Evolutionary conservation across 306 rosid genomes (phyloP).

Genomic region (Prunus campanulata): DNA sequence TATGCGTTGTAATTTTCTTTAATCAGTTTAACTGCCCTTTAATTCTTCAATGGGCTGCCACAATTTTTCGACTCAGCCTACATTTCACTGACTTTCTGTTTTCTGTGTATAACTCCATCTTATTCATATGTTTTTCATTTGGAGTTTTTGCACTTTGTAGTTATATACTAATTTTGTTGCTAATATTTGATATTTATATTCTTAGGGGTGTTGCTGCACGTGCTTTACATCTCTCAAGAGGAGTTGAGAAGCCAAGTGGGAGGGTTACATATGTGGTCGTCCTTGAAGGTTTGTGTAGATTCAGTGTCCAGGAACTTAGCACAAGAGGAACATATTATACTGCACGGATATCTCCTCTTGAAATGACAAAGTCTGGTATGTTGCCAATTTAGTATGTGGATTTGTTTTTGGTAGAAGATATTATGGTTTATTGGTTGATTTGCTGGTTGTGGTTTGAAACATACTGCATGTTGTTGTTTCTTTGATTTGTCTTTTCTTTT

Average conservation of each 20-base stretch:
- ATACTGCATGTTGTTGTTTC: not conserved
- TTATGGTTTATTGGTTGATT: not conserved
- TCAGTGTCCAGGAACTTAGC: constrained; percentile 87
- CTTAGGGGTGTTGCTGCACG: constrained; percentile 97
- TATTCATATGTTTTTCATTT: not conserved
- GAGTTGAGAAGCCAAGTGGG: constrained; percentile 99
- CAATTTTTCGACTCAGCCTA: not conserved
- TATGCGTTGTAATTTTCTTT: not conserved
- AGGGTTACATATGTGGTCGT: constrained; percentile 93
- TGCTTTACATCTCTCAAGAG: constrained; percentile 93
- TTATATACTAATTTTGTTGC: not conserved
- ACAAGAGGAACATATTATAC: constrained; percentile 96
- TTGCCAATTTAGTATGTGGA: not conserved
- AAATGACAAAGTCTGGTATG: constrained; percentile 82
- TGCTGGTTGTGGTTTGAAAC: not conserved
- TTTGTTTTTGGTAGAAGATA: not conserved
- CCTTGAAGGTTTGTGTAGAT: constrained; percentile 97
- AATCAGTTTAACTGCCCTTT: not conserved
- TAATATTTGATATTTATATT: constrained; percentile 20
- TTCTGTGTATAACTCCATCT: not conserved
- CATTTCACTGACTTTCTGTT: not conserved
- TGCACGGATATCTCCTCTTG: constrained; percentile 86
- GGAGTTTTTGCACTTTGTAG: not conserved
- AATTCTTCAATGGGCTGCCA: not conserved
- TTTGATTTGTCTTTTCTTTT: not conserved